Evolutionary conservation across 768 basidiomycete genomes (phyloP), one percentile per base, ranked within the genome.

Genomic region (Bullera alba): DNA sequence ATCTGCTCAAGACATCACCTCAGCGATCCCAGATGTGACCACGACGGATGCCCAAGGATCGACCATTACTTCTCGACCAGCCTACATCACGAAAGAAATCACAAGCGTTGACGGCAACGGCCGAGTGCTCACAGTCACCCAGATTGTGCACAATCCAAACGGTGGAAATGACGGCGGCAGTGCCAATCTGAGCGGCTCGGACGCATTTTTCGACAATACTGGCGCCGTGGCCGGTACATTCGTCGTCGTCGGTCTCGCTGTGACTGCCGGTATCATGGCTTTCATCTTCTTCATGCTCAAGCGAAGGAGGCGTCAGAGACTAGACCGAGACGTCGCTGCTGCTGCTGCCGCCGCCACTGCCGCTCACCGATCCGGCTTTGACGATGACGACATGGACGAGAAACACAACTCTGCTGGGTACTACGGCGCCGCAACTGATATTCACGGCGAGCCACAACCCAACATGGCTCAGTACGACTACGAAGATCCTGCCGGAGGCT

Each of bases 141-240:
- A 66, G 51, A 62, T 69, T 43, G 66, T 73, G 5, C 59, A 60
- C 25, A 74, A 74, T 51, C 67, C 70, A 4, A 55, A 51, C 26
- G 65, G 62, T 5, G 46, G 48, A 5, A 45, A 56, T 42, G 65
- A 69, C 50, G 50, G 51, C 0, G 41, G 57, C 16, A 35, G 26
- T 21, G 46, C 46, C 16, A 34, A 17, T 15, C 26, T 25, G 14
- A 39, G 4, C 4, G 29, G 34, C n/a, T 29, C 14, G 2, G 50
- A 12, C 43, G 26, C 21, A 12, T 97, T 95, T 75, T 92, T 93
- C 73, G 71, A 71, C 43, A 87, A 87, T 63, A 80, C 76, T 25
- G 81, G 82, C 2, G 82, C 82, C 8, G 81, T 86, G 3, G 81
- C 82, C 1, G 86, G 83, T 5, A 80, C 82, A n/a, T 87, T 88